These are phyloP conservation scores for Clavaria fumosa DNA, from an alignment of 768 basidiomycete genomes.

Conservation along the genomic window DNA sequence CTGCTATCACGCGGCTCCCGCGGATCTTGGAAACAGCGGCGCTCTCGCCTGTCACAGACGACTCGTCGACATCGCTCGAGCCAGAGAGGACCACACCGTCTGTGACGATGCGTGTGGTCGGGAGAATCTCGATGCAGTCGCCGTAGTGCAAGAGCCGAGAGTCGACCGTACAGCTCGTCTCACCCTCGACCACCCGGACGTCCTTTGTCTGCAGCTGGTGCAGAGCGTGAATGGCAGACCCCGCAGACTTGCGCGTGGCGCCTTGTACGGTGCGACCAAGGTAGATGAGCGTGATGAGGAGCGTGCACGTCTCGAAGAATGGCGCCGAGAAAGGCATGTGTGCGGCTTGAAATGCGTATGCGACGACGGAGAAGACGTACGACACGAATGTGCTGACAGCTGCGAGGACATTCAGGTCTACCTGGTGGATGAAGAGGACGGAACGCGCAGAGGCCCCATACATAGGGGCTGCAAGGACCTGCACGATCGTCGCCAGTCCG, in stretches of 20 bases:
- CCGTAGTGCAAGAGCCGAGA: constrained; percentile 20
- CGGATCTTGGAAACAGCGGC: constrained; percentile 20
- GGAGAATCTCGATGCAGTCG: constrained; percentile 21
- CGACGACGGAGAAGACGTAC: constrained; percentile 26
- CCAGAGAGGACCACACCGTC: constrained; percentile 24
- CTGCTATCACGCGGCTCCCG: constrained; percentile 22
- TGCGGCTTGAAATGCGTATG: constrained; percentile 20
- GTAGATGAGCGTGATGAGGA: constrained; percentile 28
- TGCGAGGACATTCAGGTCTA: constrained; percentile 26
- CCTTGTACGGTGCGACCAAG: constrained; percentile 25
- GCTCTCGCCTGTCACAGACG: constrained; percentile 29
- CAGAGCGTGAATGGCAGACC: constrained; percentile 20
- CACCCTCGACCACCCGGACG: constrained; percentile 18
- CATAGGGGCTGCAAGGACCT: constrained; percentile 22
- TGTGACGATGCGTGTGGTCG: constrained; percentile 23
- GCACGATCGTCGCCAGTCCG: constrained; percentile 24
- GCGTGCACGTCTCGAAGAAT: constrained; percentile 29
- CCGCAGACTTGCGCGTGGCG: constrained; percentile 20
- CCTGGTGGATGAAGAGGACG: constrained; percentile 20
- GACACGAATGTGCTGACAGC: constrained; percentile 24
- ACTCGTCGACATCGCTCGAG: constrained; percentile 25
- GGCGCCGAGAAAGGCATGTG: constrained; percentile 18
- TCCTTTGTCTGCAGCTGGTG: constrained; percentile 19
- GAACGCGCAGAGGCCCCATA: constrained; percentile 21
- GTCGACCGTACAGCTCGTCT: constrained; percentile 4